These are phyloP conservation scores for Scedosporium aurantiacum DNA, from an alignment of 2,329 filamentous ascomycete genomes.

Conservation along the genomic window DNA sequence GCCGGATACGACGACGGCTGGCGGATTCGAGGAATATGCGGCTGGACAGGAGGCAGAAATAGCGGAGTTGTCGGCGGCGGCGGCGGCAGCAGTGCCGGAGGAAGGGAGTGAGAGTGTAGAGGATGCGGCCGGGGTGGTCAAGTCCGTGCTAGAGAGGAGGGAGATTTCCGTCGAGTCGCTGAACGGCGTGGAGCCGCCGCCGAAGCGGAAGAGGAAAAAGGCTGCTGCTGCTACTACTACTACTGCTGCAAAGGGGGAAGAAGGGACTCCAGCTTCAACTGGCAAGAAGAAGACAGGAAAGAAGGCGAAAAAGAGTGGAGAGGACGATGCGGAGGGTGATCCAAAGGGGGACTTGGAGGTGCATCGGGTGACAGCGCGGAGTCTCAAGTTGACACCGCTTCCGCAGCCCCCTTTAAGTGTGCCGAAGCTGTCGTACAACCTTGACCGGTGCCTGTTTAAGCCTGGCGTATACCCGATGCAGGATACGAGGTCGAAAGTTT, in stretches of 20 bases:
- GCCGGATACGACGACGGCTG: neutral
- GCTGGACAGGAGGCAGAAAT: neutral
- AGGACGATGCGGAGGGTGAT: neutral
- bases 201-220: neutral
- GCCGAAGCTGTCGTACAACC: slow-evolving; percentile 58
- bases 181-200: slow-evolving; percentile 8
- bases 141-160: slow-evolving; percentile 6
- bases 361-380: slow-evolving; percentile 16
- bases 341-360: slow-evolving; percentile 14
- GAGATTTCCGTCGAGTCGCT: slow-evolving; percentile 9
- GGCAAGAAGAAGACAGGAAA: neutral
- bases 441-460: slow-evolving; percentile 92
- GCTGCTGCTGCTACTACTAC: neutral
- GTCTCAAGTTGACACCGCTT: slow-evolving; percentile 19
- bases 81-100: neutral
- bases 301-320: neutral
- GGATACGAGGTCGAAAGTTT: slow-evolving; percentile 77
- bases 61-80: neutral
- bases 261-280: neutral
- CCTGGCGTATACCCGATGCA: slow-evolving; percentile 85
- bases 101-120: slow-evolving; percentile 2
- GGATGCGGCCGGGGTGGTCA: slow-evolving; percentile 9
- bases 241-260: neutral
- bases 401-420: slow-evolving; percentile 25
- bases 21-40: neutral